Evolutionary conservation across 1,284 basidiomycete genomes (phyloP).

Genomic region (Leccinum subrobustum): DNA sequence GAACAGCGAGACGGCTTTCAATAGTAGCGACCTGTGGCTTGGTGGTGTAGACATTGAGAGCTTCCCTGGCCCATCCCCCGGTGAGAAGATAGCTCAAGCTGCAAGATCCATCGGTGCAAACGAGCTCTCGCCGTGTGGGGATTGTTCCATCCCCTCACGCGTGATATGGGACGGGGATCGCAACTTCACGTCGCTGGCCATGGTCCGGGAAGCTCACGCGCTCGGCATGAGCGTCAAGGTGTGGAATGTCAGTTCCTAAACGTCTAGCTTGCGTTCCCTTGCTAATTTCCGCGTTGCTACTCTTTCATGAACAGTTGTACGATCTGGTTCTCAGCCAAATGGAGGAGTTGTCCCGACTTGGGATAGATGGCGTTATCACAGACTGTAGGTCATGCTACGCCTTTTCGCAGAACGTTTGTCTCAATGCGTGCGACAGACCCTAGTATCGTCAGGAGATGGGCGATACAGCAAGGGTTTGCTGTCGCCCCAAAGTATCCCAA

Average conservation of each 20-base stretch:
- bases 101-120: slow-evolving; percentile 65
- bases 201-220: slow-evolving; percentile 65
- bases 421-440: slow-evolving; percentile 41
- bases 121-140: slow-evolving; percentile 65
- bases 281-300: neutral
- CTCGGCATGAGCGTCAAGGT: slow-evolving; percentile 65
- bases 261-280: neutral
- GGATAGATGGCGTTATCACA: slow-evolving; percentile 72
- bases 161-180: slow-evolving; percentile 41
- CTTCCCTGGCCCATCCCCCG: slow-evolving; percentile 56
- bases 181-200: slow-evolving; percentile 62
- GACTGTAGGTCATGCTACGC: slow-evolving; percentile 45
- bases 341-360: slow-evolving; percentile 56
- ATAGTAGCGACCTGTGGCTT: slow-evolving; percentile 56
- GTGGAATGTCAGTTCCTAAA: slow-evolving; percentile 59
- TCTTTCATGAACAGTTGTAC: slow-evolving; percentile 45
- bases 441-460: slow-evolving; percentile 50
- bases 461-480: slow-evolving; percentile 46
- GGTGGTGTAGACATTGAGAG: slow-evolving; percentile 55
- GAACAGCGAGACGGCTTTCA: slow-evolving; percentile 43
- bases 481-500: slow-evolving; percentile 57
- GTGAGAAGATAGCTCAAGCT: slow-evolving; percentile 59
- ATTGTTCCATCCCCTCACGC: slow-evolving; percentile 30
- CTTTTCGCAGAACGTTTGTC: neutral
- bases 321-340: slow-evolving; percentile 48